Evolutionary conservation across 2,329 filamentous ascomycete species (phyloP), one percentile per base, ranked within the genome.

Genomic region (Nectriaceae sp.): DNA sequence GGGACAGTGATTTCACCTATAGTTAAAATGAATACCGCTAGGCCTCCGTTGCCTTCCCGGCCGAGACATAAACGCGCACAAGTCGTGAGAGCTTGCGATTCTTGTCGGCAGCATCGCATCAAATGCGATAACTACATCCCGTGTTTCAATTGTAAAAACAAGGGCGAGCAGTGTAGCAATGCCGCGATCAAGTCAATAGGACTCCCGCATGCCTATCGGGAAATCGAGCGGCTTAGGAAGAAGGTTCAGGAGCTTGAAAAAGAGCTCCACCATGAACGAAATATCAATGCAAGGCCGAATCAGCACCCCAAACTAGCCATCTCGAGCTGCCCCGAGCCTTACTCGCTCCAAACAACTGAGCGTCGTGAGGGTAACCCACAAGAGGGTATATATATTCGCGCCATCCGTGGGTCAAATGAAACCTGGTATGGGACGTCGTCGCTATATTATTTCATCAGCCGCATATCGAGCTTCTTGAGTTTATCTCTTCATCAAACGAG

Each of bases 361-460:
- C 15, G 10, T 13, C 35, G 18, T 13, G 19, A 21, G 4, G 16
- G 15, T 18, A 43, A 40, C 3, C 33, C 44, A n/a, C 22, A 38
- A 5, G 42, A 49, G 29, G 49, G 49, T 2, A 42, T 49, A 16
- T 42, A 42, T 26, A 35, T 52, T 35, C 21, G 45, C 8, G 19
- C 46, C 42, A 40, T 29, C 4, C 38, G 40, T 4, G 48, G 45
- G 2, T n/a, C 26, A 26, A 48, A 45, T 16, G 26, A 48, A 21
- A 46, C 46, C 2, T 52, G 49, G 49, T 52, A 48, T 20, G 49
- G 49, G 6, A 40, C 41, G 11, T 52, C 45, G 18, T 52, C 49
- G 5, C 36, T 52, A 11, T 52, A 42, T 18, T 49, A 42, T 38
- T 52, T 52, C 26, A 38, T 46, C 13, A 21, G 24, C 3, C 46